phyloP scores from a whole-genome alignment of 768 basidiomycete genomes.

The Asterophora parasitica region DNA sequence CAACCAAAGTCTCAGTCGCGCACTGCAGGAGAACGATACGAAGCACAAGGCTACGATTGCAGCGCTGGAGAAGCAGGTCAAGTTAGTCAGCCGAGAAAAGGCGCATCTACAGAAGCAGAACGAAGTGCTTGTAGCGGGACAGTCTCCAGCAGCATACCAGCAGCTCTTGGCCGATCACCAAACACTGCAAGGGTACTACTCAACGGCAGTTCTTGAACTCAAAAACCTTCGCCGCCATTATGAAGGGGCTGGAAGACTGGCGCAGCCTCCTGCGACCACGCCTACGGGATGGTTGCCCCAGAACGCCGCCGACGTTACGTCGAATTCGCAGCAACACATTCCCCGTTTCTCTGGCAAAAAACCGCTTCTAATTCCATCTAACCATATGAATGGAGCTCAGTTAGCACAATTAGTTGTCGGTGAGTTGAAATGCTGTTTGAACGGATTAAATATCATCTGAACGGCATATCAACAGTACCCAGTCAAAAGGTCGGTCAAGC shows the following conservation, averaged over 20 bases:
- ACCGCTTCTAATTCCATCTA: background rate
- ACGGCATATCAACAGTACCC: background rate
- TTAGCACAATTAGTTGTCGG: background rate
- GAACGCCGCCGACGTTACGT: background rate
- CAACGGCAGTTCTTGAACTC: conserved; percentile 18
- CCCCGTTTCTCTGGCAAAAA: background rate
- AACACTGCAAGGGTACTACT: conserved; percentile 11
- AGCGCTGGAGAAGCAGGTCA: conserved; percentile 21
- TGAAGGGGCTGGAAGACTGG: background rate
- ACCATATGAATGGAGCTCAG: background rate
- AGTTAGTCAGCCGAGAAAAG: conserved; percentile 17
- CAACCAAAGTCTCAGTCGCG: conserved; percentile 27
- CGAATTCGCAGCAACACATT: background rate
- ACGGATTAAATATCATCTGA: background rate
- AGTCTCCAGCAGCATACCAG: conserved; percentile 13
- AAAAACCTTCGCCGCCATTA: conserved; percentile 14
- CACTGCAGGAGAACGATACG: conserved; percentile 20
- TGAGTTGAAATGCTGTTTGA: background rate
- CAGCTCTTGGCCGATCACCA: conserved; percentile 18
- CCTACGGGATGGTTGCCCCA: background rate
- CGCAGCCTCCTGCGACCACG: conserved; percentile 2
- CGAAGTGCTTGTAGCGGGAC: conserved; percentile 12
- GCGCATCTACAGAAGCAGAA: conserved; percentile 14
- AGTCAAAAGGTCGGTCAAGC: background rate
- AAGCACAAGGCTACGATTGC: conserved; percentile 18